Percentiles rank a stretch among this genome's conserved stretches.
Evolutionary conservation across 1,139 yeast species (phyloP).

Genomic region (Pichia terricola): DNA sequence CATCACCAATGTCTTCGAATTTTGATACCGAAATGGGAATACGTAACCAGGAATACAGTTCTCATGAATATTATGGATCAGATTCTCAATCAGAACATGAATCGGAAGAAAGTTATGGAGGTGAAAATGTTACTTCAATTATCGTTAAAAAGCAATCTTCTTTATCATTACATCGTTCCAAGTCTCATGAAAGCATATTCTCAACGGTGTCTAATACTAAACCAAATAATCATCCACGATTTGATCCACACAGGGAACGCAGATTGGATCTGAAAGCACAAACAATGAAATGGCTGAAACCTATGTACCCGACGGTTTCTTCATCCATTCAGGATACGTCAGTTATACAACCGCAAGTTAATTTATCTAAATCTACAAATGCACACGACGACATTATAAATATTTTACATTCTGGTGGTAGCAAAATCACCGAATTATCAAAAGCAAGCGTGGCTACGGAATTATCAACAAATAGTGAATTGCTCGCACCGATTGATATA

Average conservation of each 20-base stretch:
- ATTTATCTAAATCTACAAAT: constrained; percentile 1
- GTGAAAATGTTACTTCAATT: constrained; percentile 16
- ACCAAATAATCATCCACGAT: background rate
- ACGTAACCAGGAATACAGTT: background rate
- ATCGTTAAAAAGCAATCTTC: constrained; percentile 14
- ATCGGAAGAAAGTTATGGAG: constrained; percentile 18
- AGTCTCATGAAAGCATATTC: constrained; percentile 31
- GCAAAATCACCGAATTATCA: background rate
- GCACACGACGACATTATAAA: constrained; percentile 12
- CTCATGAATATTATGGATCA: too few relatives aligned
- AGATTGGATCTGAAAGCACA: constrained; percentile 20
- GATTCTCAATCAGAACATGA: background rate
- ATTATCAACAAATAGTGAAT: too few relatives aligned
- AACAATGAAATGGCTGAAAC: constrained; percentile 25
- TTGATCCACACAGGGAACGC: constrained; percentile 3
- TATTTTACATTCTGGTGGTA: constrained; percentile 9
- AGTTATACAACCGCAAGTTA: background rate
- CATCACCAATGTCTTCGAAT: background rate
- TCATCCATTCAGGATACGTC: constrained; percentile 6
- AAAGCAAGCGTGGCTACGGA: too few relatives aligned
- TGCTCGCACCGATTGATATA: too few relatives aligned
- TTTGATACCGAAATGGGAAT: background rate
- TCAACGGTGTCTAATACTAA: constrained; percentile 3
- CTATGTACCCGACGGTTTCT: constrained; percentile 17
- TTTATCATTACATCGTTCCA: constrained; percentile 10